These are phyloP conservation scores for Saccharomycopsis oosterbeekiorum DNA, from an alignment of 805 yeast species.

Conservation along the genomic window DNA sequence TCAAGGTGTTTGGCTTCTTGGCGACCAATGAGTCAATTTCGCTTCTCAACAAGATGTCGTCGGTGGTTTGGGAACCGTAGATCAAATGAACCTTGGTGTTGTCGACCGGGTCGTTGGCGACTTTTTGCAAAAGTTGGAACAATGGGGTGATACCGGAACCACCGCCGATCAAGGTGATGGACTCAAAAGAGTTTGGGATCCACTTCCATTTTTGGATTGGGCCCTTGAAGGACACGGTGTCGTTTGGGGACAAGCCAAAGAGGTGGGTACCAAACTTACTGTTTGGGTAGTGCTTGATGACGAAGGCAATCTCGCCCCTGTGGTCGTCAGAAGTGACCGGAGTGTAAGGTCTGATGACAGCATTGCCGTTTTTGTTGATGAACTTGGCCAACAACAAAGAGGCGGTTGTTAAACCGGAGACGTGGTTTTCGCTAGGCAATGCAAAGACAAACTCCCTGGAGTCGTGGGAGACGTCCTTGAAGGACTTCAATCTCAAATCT, in stretches of 20 bases:
- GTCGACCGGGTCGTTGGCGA: constrained; percentile 73
- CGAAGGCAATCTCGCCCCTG: constrained; percentile 67
- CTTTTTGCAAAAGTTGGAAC: constrained; percentile 73
- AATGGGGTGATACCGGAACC: constrained; percentile 97
- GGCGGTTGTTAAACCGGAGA: constrained; percentile 70
- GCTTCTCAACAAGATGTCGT: constrained; percentile 72
- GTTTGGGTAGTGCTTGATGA: constrained; percentile 73
- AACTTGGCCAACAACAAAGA: constrained; percentile 74
- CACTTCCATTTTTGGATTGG: constrained; percentile 88
- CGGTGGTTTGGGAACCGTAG: constrained; percentile 69
- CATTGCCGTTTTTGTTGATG: constrained; percentile 72
- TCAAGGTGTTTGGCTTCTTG: constrained; percentile 68
- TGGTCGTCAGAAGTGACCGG: constrained; percentile 66
- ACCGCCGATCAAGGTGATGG: constrained; percentile 81
- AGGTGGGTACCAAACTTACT: constrained; percentile 81
- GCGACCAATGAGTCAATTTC: constrained; percentile 64
- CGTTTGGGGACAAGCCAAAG: constrained; percentile 60
- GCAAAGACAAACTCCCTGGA: constrained; percentile 64
- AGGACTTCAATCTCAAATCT: constrained; percentile 44
- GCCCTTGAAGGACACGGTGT: constrained; percentile 85
- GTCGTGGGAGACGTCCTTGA: constrained; percentile 45
- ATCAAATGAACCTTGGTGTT: constrained; percentile 77
- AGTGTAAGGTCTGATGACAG: constrained; percentile 83
- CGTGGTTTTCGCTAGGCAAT: constrained; percentile 55
- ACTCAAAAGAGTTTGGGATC: constrained; percentile 74